A percentile compares a stretch with the other conserved stretches of the same genome.
phyloP scores from a whole-genome alignment of 2,329 filamentous ascomycete genomes.

The Verticillium alfalfae region DNA sequence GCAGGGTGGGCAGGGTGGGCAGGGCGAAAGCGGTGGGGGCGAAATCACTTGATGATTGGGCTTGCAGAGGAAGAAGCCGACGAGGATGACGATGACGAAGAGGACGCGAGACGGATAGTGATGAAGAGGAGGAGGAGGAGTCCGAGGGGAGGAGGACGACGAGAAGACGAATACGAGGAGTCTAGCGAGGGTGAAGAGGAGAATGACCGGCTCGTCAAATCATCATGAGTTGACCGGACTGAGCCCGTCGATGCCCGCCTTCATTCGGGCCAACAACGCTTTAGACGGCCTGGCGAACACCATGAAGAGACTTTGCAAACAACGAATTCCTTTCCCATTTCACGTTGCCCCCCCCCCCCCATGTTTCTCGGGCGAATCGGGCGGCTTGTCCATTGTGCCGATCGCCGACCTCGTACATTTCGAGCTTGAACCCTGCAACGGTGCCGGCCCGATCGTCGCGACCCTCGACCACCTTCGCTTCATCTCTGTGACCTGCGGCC shows the following conservation, averaged over 20 bases:
- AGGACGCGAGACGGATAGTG: constrained; percentile 39
- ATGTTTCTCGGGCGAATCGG: background rate
- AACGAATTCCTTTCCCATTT: background rate
- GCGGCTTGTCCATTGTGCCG: background rate
- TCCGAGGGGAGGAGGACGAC: too few species aligned
- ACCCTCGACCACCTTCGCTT: background rate
- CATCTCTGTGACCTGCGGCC: background rate
- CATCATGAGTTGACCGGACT: constrained; percentile 9
- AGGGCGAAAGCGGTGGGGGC: constrained; percentile 31
- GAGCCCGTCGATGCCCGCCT: too few species aligned
- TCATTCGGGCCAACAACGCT: too few species aligned
- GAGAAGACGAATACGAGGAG: constrained; percentile 40
- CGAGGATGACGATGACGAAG: constrained; percentile 50
- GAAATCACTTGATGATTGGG: constrained; percentile 92
- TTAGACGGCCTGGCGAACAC: background rate
- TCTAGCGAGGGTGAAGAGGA: constrained; percentile 37
- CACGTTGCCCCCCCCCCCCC: background rate
- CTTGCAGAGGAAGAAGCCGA: constrained; percentile 65
- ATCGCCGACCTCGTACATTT: background rate
- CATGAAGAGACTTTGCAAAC: background rate
- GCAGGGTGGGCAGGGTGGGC: too few species aligned
- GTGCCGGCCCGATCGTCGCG: background rate
- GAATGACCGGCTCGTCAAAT: constrained; percentile 33
- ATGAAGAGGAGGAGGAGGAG: constrained; percentile 40
- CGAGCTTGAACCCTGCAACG: background rate